Conservation (phyloP, 2,329 filamentous ascomycete genomes). For the Aaosphaeria pasadenensis region DNA sequence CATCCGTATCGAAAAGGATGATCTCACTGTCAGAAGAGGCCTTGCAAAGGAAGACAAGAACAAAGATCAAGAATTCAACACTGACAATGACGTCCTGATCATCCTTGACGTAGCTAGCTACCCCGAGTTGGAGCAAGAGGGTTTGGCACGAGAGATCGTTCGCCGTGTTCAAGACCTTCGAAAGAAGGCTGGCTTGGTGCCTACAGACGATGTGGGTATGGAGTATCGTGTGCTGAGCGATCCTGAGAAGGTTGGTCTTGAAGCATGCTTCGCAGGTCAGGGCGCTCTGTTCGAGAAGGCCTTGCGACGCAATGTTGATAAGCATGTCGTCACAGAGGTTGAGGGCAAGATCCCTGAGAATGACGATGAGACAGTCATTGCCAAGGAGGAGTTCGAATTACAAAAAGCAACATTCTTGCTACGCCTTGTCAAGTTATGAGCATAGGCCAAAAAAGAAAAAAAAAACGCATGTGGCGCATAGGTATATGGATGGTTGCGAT, state of each 20-base stretch:
- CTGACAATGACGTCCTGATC: conserved; percentile 84
- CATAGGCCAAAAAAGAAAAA: not conserved
- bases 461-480: not conserved
- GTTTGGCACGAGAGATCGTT: conserved; percentile 86
- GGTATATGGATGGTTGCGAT: too few relatives aligned
- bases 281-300: conserved; percentile 69
- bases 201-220: conserved; percentile 95
- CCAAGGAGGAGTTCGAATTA: conserved; percentile 81
- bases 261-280: conserved; percentile 67
- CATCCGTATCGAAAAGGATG: conserved; percentile 76
- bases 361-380: conserved; percentile 58
- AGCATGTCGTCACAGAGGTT: conserved; percentile 59
- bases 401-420: conserved; percentile 79
- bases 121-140: conserved; percentile 83
- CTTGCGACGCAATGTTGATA: conserved; percentile 72
- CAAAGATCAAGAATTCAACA: conserved; percentile 79
- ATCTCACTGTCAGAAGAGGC: conserved; percentile 78
- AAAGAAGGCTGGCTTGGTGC: conserved; percentile 87
- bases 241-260: conserved; percentile 71
- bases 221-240: conserved; percentile 81
- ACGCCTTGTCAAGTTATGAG: conserved; percentile 68
- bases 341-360: conserved; percentile 57
- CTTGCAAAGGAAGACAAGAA: conserved; percentile 70
- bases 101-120: conserved; percentile 83
- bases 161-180: conserved; percentile 87